Conservation (phyloP, 2,329 filamentous ascomycete species). For the Dichotomopilus funicola region DNA sequence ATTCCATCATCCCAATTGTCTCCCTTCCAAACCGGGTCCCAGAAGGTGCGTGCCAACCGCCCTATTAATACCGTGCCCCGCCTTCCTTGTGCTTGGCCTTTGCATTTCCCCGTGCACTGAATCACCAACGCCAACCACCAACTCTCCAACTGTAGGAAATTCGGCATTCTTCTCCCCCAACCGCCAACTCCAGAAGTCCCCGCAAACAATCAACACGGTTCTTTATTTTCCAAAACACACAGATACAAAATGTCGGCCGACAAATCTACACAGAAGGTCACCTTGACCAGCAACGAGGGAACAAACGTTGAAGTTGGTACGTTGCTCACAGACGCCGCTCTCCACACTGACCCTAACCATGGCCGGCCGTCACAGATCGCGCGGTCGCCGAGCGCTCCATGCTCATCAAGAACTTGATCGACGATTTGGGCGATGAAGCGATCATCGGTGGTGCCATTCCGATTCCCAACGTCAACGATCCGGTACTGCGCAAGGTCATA, state of each 20-base stretch:
- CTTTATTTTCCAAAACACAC: background rate
- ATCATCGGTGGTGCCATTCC: slow-evolving; percentile 65
- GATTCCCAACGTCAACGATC: slow-evolving; percentile 87
- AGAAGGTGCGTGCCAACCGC: too few species aligned
- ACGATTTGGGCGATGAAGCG: slow-evolving; percentile 70
- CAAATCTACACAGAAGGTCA: slow-evolving; percentile 36
- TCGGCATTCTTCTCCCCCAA: background rate
- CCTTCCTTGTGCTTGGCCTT: too few species aligned
- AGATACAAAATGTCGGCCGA: slow-evolving; percentile 26
- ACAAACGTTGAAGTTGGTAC: slow-evolving; percentile 42
- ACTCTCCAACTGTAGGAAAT: background rate
- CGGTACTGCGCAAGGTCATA: slow-evolving; percentile 90
- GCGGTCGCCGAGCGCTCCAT: slow-evolving; percentile 84
- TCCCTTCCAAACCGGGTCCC: too few species aligned
- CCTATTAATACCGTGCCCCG: too few species aligned
- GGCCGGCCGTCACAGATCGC: slow-evolving; percentile 50
- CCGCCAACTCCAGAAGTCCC: background rate
- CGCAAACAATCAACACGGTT: background rate
- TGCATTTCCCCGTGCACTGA: too few species aligned
- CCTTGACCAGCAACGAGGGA: slow-evolving; percentile 46
- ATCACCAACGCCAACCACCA: background rate
- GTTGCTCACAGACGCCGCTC: slow-evolving; percentile 23
- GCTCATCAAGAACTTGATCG: slow-evolving; percentile 97
- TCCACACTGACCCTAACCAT: slow-evolving; percentile 3
- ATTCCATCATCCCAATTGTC: too few species aligned